A percentile compares a stretch with the other conserved stretches of the same genome.
Evolutionary conservation across 768 basidiomycete species (phyloP).

Genomic region (Thelephora ganbajun): DNA sequence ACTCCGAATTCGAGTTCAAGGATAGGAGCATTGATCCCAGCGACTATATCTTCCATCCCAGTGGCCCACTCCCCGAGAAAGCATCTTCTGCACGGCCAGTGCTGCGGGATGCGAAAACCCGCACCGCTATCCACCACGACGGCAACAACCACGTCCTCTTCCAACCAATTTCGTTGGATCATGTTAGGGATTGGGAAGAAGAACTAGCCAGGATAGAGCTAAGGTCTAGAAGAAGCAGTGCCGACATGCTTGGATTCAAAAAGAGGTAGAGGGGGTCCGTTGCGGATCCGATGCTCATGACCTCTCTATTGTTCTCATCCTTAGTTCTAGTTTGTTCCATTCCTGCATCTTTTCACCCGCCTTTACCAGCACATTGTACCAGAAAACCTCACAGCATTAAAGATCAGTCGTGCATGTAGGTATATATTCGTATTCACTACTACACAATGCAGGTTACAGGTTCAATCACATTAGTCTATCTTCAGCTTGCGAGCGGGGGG

Average conservation of each 20-base stretch:
- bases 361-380: too few relatives aligned
- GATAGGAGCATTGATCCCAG: slow-evolving; percentile 3
- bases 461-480: too few relatives aligned
- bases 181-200: slow-evolving; percentile 55
- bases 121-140: slow-evolving; percentile 19
- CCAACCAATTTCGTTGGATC: slow-evolving; percentile 10
- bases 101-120: slow-evolving; percentile 2
- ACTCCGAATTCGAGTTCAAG: slow-evolving; percentile 6
- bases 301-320: too few relatives aligned
- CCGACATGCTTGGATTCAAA: slow-evolving; percentile 21
- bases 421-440: too few relatives aligned
- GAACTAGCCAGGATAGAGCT: slow-evolving; percentile 60
- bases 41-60: not conserved
- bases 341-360: too few relatives aligned
- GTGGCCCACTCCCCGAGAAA: not conserved
- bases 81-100: not conserved
- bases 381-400: too few relatives aligned
- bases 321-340: too few relatives aligned
- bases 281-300: too few relatives aligned
- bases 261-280: slow-evolving; percentile 15
- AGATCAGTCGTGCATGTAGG: too few relatives aligned
- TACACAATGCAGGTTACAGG: too few relatives aligned
- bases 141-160: slow-evolving; percentile 12
- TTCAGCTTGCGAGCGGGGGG: too few relatives aligned
- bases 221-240: slow-evolving; percentile 32